Conservation (phyloP, 2,329 filamentous ascomycete species). For the Dactylellina drechsleri region DNA sequence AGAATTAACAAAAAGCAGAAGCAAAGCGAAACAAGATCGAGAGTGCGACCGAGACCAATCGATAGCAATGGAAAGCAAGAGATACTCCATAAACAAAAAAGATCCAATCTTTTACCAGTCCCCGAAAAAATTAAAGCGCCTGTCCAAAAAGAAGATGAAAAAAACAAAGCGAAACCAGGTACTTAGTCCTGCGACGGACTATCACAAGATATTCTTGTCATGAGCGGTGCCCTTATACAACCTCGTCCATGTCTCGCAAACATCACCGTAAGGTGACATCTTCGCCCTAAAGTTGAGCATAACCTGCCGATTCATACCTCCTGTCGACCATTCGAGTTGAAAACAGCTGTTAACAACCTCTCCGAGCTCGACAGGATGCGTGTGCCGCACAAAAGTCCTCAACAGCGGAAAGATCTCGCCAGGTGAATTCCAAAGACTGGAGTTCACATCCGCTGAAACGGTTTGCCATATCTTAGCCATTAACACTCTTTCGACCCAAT, state of each 20-base stretch:
- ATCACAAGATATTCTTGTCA: conserved; percentile 45
- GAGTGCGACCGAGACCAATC: not conserved
- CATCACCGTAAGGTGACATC: conserved; percentile 43
- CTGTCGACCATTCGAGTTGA: conserved; percentile 24
- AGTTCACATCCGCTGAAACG: conserved; percentile 31
- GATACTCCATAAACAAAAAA: too few relatives aligned
- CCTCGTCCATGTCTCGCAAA: conserved; percentile 49
- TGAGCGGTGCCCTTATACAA: conserved; percentile 46
- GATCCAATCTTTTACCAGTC: too few relatives aligned
- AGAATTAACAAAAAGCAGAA: conserved; percentile 15
- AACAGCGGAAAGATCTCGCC: conserved; percentile 44
- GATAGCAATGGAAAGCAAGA: not conserved
- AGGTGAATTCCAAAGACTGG: conserved; percentile 38
- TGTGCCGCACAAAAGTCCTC: conserved; percentile 45
- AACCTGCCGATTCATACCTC: conserved; percentile 19
- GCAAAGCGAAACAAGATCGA: not conserved
- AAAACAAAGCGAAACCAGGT: not conserved
- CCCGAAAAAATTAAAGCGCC: not conserved
- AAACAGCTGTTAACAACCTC: conserved; percentile 32
- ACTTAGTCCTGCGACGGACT: not conserved
- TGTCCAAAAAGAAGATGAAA: not conserved
- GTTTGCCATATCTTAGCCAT: conserved; percentile 52
- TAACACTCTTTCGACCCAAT: conserved; percentile 46
- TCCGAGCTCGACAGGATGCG: conserved; percentile 39
- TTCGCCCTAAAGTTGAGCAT: conserved; percentile 38